phyloP scores from a whole-genome alignment of 371 early-diverging fungal genomes.

The Massospora cicadina region DNA sequence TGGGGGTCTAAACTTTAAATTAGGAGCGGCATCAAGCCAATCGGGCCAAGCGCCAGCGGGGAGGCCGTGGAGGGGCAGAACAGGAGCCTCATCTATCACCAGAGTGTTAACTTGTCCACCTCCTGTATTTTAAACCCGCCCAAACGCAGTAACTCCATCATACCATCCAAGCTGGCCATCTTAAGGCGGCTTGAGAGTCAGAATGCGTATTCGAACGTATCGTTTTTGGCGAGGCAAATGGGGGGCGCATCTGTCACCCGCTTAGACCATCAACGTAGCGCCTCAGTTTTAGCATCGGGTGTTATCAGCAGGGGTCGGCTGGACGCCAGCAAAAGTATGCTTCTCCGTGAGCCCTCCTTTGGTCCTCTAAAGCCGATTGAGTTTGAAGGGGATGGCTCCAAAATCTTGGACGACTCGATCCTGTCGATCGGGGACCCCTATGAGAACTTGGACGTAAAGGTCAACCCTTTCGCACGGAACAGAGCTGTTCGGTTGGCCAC shows the following conservation, averaged over 20 bases:
- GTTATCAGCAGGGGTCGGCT: neutral
- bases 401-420: neutral
- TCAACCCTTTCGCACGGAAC: neutral
- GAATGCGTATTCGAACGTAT: neutral
- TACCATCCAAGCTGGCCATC: neutral
- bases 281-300: neutral
- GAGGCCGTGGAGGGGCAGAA: neutral
- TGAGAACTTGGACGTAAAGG: neutral
- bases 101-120: neutral
- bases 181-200: neutral
- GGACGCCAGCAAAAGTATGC: neutral
- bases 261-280: neutral
- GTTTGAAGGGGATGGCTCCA: too few relatives aligned
- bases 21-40: neutral
- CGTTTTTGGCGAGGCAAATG: too few relatives aligned
- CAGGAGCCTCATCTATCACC: neutral
- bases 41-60: neutral
- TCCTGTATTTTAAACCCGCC: neutral
- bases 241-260: too few relatives aligned
- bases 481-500: neutral
- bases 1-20: neutral
- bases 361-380: neutral
- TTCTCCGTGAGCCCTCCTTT: neutral
- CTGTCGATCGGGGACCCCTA: neutral
- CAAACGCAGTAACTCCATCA: neutral